Conservation (phyloP, 202 grass and related monocot genomes). For the Saccharum hybrid region DNA sequence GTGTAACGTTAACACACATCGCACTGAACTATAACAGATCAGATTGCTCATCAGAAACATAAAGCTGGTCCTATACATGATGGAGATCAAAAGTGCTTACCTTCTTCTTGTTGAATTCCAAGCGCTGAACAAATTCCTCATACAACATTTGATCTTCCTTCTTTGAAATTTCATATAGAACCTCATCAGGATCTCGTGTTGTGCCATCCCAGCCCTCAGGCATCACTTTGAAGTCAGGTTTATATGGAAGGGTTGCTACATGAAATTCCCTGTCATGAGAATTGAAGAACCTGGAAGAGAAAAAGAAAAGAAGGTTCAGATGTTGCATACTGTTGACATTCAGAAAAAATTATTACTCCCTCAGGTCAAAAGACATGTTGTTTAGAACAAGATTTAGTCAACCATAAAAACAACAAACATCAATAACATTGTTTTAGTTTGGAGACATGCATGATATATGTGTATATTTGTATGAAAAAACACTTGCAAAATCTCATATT, state of each 20-base stretch:
- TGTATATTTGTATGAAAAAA: not conserved
- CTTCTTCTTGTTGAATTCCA: slow-evolving; percentile 99
- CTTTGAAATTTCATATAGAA: slow-evolving; percentile 93
- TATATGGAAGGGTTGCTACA: slow-evolving; percentile 92
- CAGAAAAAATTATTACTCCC: not conserved
- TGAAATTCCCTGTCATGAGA: slow-evolving; percentile 94
- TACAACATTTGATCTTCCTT: slow-evolving; percentile 95
- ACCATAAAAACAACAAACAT: not conserved
- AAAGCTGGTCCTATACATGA: not conserved
- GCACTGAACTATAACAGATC: not conserved
- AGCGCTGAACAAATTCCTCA: slow-evolving; percentile 89
- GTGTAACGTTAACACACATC: not conserved
- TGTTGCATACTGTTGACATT: not conserved
- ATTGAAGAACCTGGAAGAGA: slow-evolving; percentile 76
- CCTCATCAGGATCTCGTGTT: slow-evolving; percentile 88
- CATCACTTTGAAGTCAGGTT: slow-evolving; percentile 99
- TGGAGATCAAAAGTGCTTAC: slow-evolving; percentile 36
- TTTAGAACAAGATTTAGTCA: not conserved
- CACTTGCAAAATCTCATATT: not conserved
- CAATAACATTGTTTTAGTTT: not conserved
- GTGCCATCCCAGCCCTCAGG: slow-evolving; percentile 97
- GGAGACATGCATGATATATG: not conserved
- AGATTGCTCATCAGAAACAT: not conserved
- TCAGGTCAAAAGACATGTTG: not conserved
- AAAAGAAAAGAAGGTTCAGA: slow-evolving; percentile 38